Percentiles rank a stretch among this genome's conserved stretches.
Conservation (phyloP, 352 stramenopile genomes). For the Pythium oligandrum region DNA sequence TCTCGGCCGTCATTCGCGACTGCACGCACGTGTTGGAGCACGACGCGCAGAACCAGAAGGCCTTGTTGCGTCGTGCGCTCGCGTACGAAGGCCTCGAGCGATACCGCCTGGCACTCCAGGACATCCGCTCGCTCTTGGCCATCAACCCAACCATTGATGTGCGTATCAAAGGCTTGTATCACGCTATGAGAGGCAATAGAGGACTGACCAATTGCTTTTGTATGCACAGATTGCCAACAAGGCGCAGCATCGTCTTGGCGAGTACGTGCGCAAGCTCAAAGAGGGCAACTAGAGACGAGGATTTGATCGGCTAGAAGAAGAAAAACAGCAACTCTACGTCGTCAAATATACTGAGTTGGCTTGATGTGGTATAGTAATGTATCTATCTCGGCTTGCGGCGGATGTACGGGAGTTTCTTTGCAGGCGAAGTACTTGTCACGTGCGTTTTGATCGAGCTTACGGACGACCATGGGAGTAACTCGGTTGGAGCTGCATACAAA, state of each 20-base stretch:
- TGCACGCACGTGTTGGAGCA: slow-evolving; percentile 93
- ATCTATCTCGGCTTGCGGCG: not conserved
- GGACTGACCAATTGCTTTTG: not conserved
- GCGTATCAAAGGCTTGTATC: slow-evolving; percentile 8
- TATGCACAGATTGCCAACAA: slow-evolving; percentile 76
- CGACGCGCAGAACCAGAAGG: slow-evolving; percentile 94
- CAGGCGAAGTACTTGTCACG: not conserved
- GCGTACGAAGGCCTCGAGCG: slow-evolving; percentile 95
- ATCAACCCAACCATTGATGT: slow-evolving; percentile 88
- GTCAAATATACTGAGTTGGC: too few species aligned
- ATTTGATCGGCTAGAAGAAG: too few species aligned
- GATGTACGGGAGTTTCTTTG: slow-evolving; percentile 17
- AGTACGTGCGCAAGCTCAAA: slow-evolving; percentile 86
- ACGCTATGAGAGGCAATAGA: not conserved
- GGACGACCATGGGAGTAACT: not conserved
- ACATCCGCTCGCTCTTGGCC: slow-evolving; percentile 79
- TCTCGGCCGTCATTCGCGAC: slow-evolving; percentile 93
- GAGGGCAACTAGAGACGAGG: slow-evolving; percentile 44
- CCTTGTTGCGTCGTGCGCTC: slow-evolving; percentile 90
- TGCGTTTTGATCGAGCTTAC: not conserved
- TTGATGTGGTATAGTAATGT: too few species aligned
- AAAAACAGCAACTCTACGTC: too few species aligned
- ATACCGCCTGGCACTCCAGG: slow-evolving; percentile 87
- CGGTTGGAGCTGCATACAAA: not conserved
- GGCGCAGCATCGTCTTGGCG: slow-evolving; percentile 83